These are phyloP conservation scores for Amanita exitialis DNA, from an alignment of 768 basidiomycete species.

Conservation along the genomic window DNA sequence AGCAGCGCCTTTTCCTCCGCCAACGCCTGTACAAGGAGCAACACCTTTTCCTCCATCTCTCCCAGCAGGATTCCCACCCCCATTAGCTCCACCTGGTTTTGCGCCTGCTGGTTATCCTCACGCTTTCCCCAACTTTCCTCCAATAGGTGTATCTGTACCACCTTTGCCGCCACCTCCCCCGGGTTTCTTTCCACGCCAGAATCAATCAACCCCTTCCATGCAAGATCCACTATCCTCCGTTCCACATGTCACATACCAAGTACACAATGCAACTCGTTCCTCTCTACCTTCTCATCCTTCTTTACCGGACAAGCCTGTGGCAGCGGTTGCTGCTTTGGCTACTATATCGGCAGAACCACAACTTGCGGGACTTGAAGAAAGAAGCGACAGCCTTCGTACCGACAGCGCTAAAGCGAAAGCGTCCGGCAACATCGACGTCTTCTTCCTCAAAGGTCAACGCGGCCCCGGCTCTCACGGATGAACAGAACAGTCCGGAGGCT, in stretches of 20 bases:
- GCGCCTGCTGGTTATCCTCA: conserved; percentile 17
- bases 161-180: conserved; percentile 41
- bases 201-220: conserved; percentile 39
- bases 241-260: conserved; percentile 74
- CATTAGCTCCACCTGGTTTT: conserved; percentile 19
- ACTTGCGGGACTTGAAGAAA: conserved; percentile 87
- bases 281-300: conserved; percentile 27
- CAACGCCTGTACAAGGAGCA: conserved; percentile 10
- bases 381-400: conserved; percentile 94
- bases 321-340: conserved; percentile 39
- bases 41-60: conserved; percentile 5
- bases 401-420: conserved; percentile 69
- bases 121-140: conserved; percentile 12
- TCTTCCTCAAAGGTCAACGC: conserved; percentile 44
- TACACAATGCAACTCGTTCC: conserved; percentile 41
- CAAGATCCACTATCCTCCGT: conserved; percentile 73
- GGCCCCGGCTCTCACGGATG: conserved; percentile 42
- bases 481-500: conserved; percentile 17
- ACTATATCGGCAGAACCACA: conserved; percentile 80
- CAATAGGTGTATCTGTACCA: conserved; percentile 17
- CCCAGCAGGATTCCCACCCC: conserved; percentile 12
- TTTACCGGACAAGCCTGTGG: conserved; percentile 28
- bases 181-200: conserved; percentile 53
- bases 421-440: conserved; percentile 22
- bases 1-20: conserved; percentile 5